phyloP scores from a whole-genome alignment of 2,329 filamentous ascomycete species.

The Venturia oleaginea region DNA sequence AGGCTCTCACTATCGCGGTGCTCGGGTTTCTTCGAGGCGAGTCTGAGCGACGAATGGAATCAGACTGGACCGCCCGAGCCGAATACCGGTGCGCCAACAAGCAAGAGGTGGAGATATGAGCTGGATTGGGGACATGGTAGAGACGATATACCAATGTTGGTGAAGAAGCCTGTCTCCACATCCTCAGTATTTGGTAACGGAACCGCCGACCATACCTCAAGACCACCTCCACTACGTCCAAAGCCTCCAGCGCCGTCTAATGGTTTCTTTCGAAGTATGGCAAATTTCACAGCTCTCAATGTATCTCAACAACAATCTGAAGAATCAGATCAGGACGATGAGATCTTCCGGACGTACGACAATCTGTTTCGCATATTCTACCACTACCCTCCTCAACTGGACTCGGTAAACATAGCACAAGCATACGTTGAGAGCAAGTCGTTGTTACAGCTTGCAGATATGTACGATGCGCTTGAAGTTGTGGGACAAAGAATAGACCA shows the following conservation, averaged over 20 bases:
- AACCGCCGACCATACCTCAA: slow-evolving; percentile 26
- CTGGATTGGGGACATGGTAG: slow-evolving; percentile 63
- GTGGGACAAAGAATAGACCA: slow-evolving; percentile 88
- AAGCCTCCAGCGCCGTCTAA: slow-evolving; percentile 50
- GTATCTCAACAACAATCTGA: slow-evolving; percentile 32
- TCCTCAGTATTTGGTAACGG: slow-evolving; percentile 21
- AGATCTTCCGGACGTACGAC: slow-evolving; percentile 84
- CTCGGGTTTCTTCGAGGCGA: slow-evolving; percentile 88
- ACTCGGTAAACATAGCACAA: slow-evolving; percentile 79
- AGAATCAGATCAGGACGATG: slow-evolving; percentile 34
- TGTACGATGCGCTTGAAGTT: slow-evolving; percentile 83
- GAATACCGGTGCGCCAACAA: slow-evolving; percentile 32
- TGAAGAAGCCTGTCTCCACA: slow-evolving; percentile 57
- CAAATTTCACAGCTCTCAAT: slow-evolving; percentile 58
- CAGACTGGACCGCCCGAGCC: slow-evolving; percentile 18
- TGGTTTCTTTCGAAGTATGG: slow-evolving; percentile 79
- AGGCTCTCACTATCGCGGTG: slow-evolving; percentile 79
- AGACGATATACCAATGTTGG: slow-evolving; percentile 76
- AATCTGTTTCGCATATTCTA: slow-evolving; percentile 95
- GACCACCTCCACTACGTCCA: slow-evolving; percentile 48
- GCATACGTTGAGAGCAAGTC: slow-evolving; percentile 93
- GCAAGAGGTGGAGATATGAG: slow-evolving; percentile 75
- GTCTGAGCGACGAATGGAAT: slow-evolving; percentile 72
- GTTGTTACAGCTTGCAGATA: slow-evolving; percentile 78
- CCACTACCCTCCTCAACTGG: slow-evolving; percentile 76